Percentiles rank a stretch among this genome's conserved stretches.
These are phyloP conservation scores for Arthrobotrys entomopaga DNA, from an alignment of 2,329 filamentous ascomycete genomes.

Conservation along the genomic window DNA sequence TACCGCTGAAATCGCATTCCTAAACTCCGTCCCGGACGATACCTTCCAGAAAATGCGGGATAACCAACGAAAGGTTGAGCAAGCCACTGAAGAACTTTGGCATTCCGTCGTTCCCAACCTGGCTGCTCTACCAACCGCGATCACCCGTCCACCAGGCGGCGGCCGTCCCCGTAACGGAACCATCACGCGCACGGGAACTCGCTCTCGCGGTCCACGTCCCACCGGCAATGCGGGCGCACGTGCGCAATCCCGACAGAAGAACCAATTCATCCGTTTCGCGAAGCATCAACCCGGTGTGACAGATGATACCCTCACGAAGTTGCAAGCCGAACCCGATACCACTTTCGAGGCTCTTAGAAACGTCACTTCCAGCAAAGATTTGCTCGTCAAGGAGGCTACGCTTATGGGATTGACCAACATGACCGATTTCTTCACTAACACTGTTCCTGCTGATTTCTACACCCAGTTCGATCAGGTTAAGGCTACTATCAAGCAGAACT, in stretches of 20 bases:
- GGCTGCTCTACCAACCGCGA: slow-evolving; percentile 12
- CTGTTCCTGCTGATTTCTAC: slow-evolving; percentile 24
- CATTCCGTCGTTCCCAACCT: slow-evolving; percentile 56
- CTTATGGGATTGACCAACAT: slow-evolving; percentile 20
- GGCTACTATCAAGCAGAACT: slow-evolving; percentile 17
- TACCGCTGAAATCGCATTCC: slow-evolving; percentile 21
- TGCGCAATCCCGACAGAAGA: slow-evolving; percentile 11
- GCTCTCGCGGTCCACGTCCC: no score
- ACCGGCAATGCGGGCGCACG: not conserved
- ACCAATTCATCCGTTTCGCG: slow-evolving; percentile 35
- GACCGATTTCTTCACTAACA: slow-evolving; percentile 22
- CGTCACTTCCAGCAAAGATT: slow-evolving; percentile 19
- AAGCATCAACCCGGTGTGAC: slow-evolving; percentile 19
- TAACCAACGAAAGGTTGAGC: slow-evolving; percentile 63
- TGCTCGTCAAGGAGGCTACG: slow-evolving; percentile 34
- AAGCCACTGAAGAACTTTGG: slow-evolving; percentile 63
- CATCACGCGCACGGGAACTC: not conserved
- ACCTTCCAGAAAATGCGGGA: slow-evolving; percentile 57
- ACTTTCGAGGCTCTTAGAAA: slow-evolving; percentile 25
- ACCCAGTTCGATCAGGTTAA: slow-evolving; percentile 18
- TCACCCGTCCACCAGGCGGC: slow-evolving; percentile 14
- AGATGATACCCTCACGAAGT: slow-evolving; percentile 24
- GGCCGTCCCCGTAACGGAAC: slow-evolving; percentile 1
- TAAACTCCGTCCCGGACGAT: slow-evolving; percentile 14
- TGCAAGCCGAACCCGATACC: slow-evolving; percentile 17